These are phyloP conservation scores for Penicillium rolfsii DNA, from an alignment of 2,329 filamentous ascomycete species.

Conservation along the genomic window DNA sequence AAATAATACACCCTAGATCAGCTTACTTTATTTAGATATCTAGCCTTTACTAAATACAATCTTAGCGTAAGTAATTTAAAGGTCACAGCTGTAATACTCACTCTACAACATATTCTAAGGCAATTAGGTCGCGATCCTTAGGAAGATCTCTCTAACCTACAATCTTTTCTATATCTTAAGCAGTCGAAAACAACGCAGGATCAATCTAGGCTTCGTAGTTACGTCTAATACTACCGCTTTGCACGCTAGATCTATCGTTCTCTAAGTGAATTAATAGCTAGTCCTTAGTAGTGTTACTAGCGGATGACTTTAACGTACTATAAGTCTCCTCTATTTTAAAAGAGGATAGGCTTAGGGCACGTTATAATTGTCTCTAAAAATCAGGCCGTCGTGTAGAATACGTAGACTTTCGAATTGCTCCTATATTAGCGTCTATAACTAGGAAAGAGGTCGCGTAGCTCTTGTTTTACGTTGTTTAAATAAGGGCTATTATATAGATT, in stretches of 20 bases:
- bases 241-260: conserved; percentile 2
- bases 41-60: neutral
- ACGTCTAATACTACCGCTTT: neutral
- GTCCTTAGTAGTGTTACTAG: conserved; percentile 1
- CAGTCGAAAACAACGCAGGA: conserved; percentile 1
- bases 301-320: neutral
- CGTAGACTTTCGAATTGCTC: conserved; percentile 3
- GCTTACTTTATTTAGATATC: conserved; percentile 1
- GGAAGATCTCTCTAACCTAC: conserved; percentile 1
- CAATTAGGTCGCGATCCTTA: neutral
- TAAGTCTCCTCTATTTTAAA: neutral
- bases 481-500: conserved; percentile 1
- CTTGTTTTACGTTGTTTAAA: conserved; percentile 1
- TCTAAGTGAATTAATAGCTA: conserved; percentile 2
- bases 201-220: conserved; percentile 2
- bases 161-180: conserved; percentile 1
- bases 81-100: neutral
- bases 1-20: neutral
- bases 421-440: neutral
- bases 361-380: conserved; percentile 3
- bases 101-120: neutral
- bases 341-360: conserved; percentile 3
- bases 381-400: neutral
- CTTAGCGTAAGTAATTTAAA: neutral
- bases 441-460: neutral